phyloP scores from a whole-genome alignment of 768 basidiomycete species.

The Suillus cothurnatus region DNA sequence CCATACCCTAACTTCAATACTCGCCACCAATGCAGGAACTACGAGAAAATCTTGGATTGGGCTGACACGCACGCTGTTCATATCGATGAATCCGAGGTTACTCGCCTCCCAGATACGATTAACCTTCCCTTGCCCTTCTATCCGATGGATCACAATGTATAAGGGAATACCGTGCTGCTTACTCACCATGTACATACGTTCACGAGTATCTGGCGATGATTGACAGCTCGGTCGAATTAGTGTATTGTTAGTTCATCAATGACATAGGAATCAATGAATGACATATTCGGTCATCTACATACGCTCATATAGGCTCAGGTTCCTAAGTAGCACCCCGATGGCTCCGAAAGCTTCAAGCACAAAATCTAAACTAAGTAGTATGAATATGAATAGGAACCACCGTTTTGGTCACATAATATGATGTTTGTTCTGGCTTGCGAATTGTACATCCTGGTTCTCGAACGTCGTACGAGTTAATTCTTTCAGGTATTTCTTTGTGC shows the following conservation, averaged over 20 bases:
- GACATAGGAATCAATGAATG: background rate
- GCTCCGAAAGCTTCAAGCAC: background rate
- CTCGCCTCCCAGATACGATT: background rate
- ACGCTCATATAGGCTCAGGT: too few relatives aligned
- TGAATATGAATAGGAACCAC: background rate
- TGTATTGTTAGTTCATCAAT: background rate
- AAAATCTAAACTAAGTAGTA: background rate
- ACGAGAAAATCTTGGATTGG: slow-evolving; percentile 8
- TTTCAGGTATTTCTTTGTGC: background rate
- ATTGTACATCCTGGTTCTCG: too few relatives aligned
- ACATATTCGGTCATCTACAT: too few relatives aligned
- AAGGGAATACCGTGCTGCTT: background rate
- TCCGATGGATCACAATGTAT: background rate
- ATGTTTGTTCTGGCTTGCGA: too few relatives aligned
- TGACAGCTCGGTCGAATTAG: background rate
- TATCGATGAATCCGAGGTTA: background rate
- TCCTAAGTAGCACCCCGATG: background rate
- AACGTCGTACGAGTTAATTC: background rate
- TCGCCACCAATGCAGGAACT: slow-evolving; percentile 3
- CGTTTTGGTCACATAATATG: too few relatives aligned
- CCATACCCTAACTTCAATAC: background rate
- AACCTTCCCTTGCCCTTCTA: background rate
- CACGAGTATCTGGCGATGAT: background rate
- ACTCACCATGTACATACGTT: background rate
- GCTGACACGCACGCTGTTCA: background rate